Conservation (phyloP, 305 asterid species). For the Solanum hybrid region DNA sequence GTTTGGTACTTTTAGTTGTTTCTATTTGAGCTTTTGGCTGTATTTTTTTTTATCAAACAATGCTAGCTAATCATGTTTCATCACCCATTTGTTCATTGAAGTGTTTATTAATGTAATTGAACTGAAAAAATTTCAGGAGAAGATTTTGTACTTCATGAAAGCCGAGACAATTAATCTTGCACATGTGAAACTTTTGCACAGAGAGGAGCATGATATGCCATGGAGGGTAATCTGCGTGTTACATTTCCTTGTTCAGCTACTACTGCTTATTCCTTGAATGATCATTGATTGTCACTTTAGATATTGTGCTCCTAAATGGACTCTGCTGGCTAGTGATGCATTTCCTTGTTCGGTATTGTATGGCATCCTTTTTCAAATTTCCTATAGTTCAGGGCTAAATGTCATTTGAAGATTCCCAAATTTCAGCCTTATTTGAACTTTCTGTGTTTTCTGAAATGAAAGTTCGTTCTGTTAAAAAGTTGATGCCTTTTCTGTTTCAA, state of each 20-base stretch:
- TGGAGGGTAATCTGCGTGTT: conserved; percentile 15
- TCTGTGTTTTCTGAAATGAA: not conserved
- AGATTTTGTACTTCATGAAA: conserved; percentile 22
- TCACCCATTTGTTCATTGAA: not conserved
- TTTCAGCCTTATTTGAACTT: not conserved
- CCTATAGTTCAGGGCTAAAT: not conserved
- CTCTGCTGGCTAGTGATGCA: not conserved
- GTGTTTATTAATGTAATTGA: not conserved
- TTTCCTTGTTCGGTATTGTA: not conserved
- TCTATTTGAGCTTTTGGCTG: not conserved
- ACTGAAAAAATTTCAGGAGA: conserved; percentile 18
- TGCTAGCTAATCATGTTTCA: not conserved
- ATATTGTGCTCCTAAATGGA: not conserved
- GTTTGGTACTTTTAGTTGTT: not conserved
- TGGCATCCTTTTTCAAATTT: not conserved
- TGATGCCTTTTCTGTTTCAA: not conserved
- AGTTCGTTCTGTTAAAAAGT: not conserved
- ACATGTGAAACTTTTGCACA: conserved; percentile 14
- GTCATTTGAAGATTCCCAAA: not conserved
- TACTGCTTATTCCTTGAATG: not conserved
- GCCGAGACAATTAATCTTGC: conserved; percentile 23
- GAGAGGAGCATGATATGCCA: conserved; percentile 26
- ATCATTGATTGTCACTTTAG: not conserved
- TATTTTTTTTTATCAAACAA: not conserved
- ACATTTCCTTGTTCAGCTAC: not conserved